Evolutionary conservation across 1,284 basidiomycete species (phyloP), one percentile per base, ranked within the genome.

Genomic region (Ceratobasidium sp.): DNA sequence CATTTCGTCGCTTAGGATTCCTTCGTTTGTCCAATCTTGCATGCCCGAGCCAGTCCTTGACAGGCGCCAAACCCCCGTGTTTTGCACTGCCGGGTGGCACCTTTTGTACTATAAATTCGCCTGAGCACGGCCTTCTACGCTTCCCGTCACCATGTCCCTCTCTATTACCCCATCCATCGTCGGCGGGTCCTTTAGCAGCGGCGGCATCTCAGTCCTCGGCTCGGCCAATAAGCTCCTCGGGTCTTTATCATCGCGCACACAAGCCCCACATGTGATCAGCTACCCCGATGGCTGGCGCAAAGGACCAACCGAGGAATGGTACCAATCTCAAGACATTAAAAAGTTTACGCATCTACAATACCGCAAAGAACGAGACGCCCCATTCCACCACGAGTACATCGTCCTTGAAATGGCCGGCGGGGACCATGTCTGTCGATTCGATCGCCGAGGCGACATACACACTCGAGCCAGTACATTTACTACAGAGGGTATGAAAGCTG

Each of bases 301-400:
- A 1, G 67, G 67, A 8, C 17, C 45, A 3, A 68, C 67, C 12
- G 53, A 68, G 17, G 25, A 45, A 32, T 68, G 67, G 67, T 68
- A 68, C 45, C 22, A 50, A 25, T 10, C 12, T 3, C 67, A 68
- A 17, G 31, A 53, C 3, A 38, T 54, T n/a, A 68, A 29, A 7
- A 68, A 22, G 29, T 68, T 68, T 27, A 68, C 40, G 13, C 29
- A 40, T 17, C 27, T 68, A 1, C 42, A 68, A n/a, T 68, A 68
- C 38, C 67, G 67, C 6, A 68, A 57, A 38, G 67, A 68, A 40
- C 43, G 15, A 29, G 67, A 57, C n/a, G 20, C 17, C 1, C 67
- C 53, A 8, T 68, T 68, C 34, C 40, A 31, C 1, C 67, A 68
- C 34, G 67, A 68, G 25, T 68, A 35, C 29, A 34, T 57, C 25